phyloP scores from a whole-genome alignment of 2,329 filamentous ascomycete species.

The Diaporthe aspalathi region DNA sequence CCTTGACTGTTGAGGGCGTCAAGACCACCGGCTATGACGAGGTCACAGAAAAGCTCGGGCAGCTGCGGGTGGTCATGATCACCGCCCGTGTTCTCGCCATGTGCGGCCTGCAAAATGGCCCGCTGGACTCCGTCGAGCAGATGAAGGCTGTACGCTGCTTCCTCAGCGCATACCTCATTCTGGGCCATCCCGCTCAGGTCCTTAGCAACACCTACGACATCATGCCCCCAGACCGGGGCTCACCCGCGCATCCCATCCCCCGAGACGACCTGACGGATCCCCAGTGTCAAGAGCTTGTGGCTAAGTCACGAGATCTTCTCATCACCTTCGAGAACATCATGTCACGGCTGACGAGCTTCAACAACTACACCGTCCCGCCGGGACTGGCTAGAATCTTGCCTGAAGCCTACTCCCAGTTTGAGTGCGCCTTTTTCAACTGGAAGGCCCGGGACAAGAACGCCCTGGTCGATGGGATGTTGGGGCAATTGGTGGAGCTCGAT shows the following conservation, averaged over 20 bases:
- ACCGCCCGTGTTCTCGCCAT: slow-evolving; percentile 76
- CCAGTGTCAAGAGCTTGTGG: slow-evolving; percentile 76
- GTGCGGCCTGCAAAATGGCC: slow-evolving; percentile 76
- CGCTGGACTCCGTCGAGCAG: slow-evolving; percentile 71
- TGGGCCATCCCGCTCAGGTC: slow-evolving; percentile 82
- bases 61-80: slow-evolving; percentile 72
- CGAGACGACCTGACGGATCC: slow-evolving; percentile 69
- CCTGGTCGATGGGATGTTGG: slow-evolving; percentile 85
- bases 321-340: slow-evolving; percentile 82
- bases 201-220: slow-evolving; percentile 76
- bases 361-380: slow-evolving; percentile 74
- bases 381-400: slow-evolving; percentile 72
- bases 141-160: slow-evolving; percentile 81
- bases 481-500: slow-evolving; percentile 86
- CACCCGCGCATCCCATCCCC: slow-evolving; percentile 56
- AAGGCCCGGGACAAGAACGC: slow-evolving; percentile 83
- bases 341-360: slow-evolving; percentile 72
- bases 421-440: slow-evolving; percentile 85
- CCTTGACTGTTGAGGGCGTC: slow-evolving; percentile 77
- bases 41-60: slow-evolving; percentile 75
- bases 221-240: slow-evolving; percentile 67
- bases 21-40: slow-evolving; percentile 78
- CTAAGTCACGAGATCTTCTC: slow-evolving; percentile 80
- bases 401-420: slow-evolving; percentile 78
- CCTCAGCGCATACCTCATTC: slow-evolving; percentile 81